Conservation (phyloP, 495 filamentous ascomycete genomes). For the Penicillium silybi region DNA sequence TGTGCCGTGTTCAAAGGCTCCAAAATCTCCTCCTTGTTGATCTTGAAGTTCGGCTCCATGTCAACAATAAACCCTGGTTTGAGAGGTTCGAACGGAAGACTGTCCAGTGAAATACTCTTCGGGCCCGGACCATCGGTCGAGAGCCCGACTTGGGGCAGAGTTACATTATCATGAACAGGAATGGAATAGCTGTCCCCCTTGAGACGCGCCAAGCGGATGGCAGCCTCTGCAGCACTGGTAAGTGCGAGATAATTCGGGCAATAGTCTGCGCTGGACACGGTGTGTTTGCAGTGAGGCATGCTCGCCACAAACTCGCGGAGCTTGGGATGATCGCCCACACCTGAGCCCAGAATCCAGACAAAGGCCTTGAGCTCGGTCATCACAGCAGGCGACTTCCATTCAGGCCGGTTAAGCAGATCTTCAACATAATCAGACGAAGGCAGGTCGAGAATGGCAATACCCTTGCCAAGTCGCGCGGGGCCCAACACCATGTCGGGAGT, state of each 20-base stretch:
- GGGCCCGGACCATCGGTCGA: neutral
- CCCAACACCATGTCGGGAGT: slow-evolving; percentile 67
- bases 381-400: slow-evolving; percentile 66
- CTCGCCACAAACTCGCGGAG: slow-evolving; percentile 65
- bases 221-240: slow-evolving; percentile 55
- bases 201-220: slow-evolving; percentile 63
- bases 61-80: slow-evolving; percentile 53
- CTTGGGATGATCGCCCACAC: slow-evolving; percentile 56
- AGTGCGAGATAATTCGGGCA: slow-evolving; percentile 71
- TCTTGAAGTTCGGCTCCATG: slow-evolving; percentile 59
- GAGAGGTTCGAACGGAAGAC: slow-evolving; percentile 28
- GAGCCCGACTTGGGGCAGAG: slow-evolving; percentile 28
- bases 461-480: slow-evolving; percentile 50
- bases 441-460: slow-evolving; percentile 77
- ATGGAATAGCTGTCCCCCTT: slow-evolving; percentile 65
- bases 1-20: slow-evolving; percentile 49
- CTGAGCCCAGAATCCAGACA: slow-evolving; percentile 75
- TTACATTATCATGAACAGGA: slow-evolving; percentile 54
- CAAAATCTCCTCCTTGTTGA: slow-evolving; percentile 47
- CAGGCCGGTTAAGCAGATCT: slow-evolving; percentile 59
- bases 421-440: slow-evolving; percentile 65
- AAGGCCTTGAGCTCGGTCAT: slow-evolving; percentile 64
- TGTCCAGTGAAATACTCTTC: slow-evolving; percentile 2
- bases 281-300: slow-evolving; percentile 60
- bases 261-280: slow-evolving; percentile 66